Evolutionary conservation across 169 alveolate species (phyloP).

Genomic region (Cystoisospora suis): DNA sequence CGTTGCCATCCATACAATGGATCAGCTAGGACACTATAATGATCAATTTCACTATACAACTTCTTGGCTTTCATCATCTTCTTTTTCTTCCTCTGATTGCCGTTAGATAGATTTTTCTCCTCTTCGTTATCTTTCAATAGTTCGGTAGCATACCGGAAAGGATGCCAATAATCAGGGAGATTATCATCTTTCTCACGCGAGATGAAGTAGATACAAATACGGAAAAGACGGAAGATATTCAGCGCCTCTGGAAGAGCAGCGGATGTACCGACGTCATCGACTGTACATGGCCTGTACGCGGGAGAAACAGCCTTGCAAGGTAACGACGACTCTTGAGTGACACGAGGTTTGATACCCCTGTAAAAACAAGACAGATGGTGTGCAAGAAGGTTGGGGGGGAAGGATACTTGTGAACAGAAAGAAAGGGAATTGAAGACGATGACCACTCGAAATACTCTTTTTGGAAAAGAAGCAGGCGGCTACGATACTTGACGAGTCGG

Average conservation of each 20-base stretch:
- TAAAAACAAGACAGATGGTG: neutral
- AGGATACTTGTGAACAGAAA: neutral
- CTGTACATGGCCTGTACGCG: neutral
- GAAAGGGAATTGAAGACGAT: no score
- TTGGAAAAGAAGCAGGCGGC: no score
- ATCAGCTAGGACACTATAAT: slow-evolving; percentile 69
- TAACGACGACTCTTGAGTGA: no score
- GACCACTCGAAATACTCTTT: no score
- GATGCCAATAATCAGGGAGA: slow-evolving; percentile 79
- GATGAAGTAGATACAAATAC: slow-evolving; percentile 80
- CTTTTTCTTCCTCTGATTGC: slow-evolving; percentile 53
- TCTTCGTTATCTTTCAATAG: neutral
- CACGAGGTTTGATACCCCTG: slow-evolving; percentile 16
- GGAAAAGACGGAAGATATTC: slow-evolving; percentile 75
- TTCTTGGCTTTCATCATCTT: neutral
- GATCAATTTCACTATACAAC: slow-evolving; percentile 68
- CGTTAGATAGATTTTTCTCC: neutral
- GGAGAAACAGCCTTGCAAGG: neutral
- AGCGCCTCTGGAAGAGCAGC: slow-evolving; percentile 69
- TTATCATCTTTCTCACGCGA: slow-evolving; percentile 79
- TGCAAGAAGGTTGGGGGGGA: neutral
- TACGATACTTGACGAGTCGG: no score
- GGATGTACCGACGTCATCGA: slow-evolving; percentile 6
- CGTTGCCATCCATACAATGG: slow-evolving; percentile 84
- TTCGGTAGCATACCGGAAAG: slow-evolving; percentile 55